Base-by-base conservation (phyloP, 495 filamentous ascomycete genomes). In the Saxophila tyrrhenica region DNA sequence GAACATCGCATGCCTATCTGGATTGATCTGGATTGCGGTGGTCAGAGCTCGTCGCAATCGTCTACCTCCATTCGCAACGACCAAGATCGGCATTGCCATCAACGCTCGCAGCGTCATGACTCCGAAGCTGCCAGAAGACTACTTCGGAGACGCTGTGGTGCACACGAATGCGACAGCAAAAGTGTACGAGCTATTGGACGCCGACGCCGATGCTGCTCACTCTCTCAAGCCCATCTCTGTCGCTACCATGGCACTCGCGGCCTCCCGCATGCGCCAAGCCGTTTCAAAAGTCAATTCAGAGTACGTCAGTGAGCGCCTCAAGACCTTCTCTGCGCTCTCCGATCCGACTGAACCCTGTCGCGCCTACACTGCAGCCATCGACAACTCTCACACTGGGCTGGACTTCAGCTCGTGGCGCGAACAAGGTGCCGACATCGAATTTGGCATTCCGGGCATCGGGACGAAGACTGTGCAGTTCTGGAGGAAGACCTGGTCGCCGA, bases 61-160 rank as follows among this genome's bases (percentile, higher is more conserved):
- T 9, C 3, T 54, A 3, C 7, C 21, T n/a, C 2, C 24, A 11
- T 19, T n/a, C 9, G 24, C 11, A 8, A 46, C 25, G 19, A 38
- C 51, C 11, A 54, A 54, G 24, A 39, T 43, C n/a, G 51, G 39
- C 24, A 46, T 46, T 2, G 51, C 51, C 3, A 41, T 54, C 38
- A 46, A 54, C 23, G 42, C 42, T 22, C 51, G 51, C 24, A 10
- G 23, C 15, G 24, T 25, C 22, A 23, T 46, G 11, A 35, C 29
- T 13, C 29, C 29, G 29, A 19, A 47, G 16, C 51, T 54, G 15
- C 24, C 41, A 16, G 24, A 23, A 11, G 51, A 54, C n/a, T 46
- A 46, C 51, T 54, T 47, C 16, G 51, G 51, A 19, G 44, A 54
- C 19, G 41, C 41, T 21, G 43, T 54, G 20, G 51, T 54, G 16